Evolutionary conservation across 768 basidiomycete species (phyloP), one percentile per base, ranked within the genome.

Genomic region (Pleurotus citrinopileatus): DNA sequence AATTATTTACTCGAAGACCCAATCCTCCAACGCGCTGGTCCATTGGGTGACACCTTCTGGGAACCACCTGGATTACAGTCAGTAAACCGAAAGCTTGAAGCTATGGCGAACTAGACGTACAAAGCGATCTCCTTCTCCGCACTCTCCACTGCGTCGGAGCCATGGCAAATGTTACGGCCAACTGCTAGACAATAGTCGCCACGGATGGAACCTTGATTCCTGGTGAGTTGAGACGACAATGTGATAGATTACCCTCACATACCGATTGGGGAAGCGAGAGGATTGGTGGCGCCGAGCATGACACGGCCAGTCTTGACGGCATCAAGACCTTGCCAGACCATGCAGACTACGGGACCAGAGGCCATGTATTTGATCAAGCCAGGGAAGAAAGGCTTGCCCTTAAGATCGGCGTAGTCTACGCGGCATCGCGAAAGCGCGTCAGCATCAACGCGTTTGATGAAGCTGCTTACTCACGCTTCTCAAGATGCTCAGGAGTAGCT

Each of bases 231-330:
- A 19, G 47, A 2, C 7, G 51, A 23, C 28, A 8, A 54, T 15
- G 2, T 7, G 22, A 42, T 20, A 8, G 8, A 20, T 34, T 29
- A n/a, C 8, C 19, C 20, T 10, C 12, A 4, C 84, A 57, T 60
- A 89, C 95, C 96, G 60, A 90, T 81, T 59, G 83, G 75, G 59
- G 96, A 98, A 34, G 80, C 80, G 58, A 98, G 84, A 57, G 97
- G 97, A 86, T 99, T 97, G 67, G 96, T 97, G 42, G 94, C 85
- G 67, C 96, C 96, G 60, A 96, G 87, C 91, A 97, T 96, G 70
- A 71, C 81, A 75, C 95, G 93, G 62, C 94, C 95, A 55, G 94
- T 95, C 85, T 93, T 93, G 73, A 93, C 91, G 46, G 90, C 90
- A 61, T 93, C 89, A 57, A 93, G 82, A 55, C 97, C 97, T 77